Conservation (phyloP, 129 eudicot species). For the Daucus carota region DH1_v3.0 NC_030381.2:50054501-50055000, state of each 20-base stretch:
- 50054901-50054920: slow-evolving; percentile 13
- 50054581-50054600: slow-evolving; percentile 60
- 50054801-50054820: slow-evolving; percentile 40
- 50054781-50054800: slow-evolving; percentile 63
- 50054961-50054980: slow-evolving; percentile 31
- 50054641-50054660: slow-evolving; percentile 79
- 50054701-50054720: slow-evolving; percentile 38
- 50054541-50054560: slow-evolving; percentile 70
- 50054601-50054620: slow-evolving; percentile 72
- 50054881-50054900: slow-evolving; percentile 28
- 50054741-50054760: slow-evolving; percentile 33
- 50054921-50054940: slow-evolving; percentile 16
- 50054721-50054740: slow-evolving; percentile 24
- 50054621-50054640: slow-evolving; percentile 83
- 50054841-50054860: slow-evolving; percentile 7
- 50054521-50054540: slow-evolving; percentile 59
- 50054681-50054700: slow-evolving; percentile 48
- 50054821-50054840: slow-evolving; percentile 28
- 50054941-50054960: slow-evolving; percentile 16
- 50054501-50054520: slow-evolving; percentile 89
- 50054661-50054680: slow-evolving; percentile 78
- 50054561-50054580: slow-evolving; percentile 48
- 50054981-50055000: slow-evolving; percentile 25
- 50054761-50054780: slow-evolving; percentile 48
- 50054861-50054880: slow-evolving; percentile 23